Conservation (phyloP, 176 grass and related monocot genomes). For the Paspalum vaginatum region DNA sequence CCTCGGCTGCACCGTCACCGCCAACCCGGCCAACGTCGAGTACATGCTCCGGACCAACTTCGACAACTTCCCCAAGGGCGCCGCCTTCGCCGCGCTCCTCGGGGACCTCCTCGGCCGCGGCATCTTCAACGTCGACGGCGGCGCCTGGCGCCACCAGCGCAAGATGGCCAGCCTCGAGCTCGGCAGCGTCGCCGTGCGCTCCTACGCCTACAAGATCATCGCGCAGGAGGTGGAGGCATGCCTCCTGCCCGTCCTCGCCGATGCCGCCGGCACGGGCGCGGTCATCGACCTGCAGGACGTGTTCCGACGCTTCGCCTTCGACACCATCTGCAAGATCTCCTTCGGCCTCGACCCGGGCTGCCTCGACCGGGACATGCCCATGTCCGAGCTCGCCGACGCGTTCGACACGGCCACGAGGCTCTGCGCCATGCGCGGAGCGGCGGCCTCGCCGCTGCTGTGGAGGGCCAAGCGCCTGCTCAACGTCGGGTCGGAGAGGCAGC, state of each 20-base stretch:
- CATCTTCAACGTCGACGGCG: conserved; percentile 92
- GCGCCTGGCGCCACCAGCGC: conserved; percentile 71
- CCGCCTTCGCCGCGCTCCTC: conserved; percentile 66
- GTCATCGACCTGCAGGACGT: conserved; percentile 79
- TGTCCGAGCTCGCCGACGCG: conserved; percentile 58
- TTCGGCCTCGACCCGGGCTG: conserved; percentile 76
- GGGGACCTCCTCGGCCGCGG: conserved; percentile 78
- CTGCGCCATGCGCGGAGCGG: conserved; percentile 47
- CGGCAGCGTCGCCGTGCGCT: conserved; percentile 66
- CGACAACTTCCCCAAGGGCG: conserved; percentile 87
- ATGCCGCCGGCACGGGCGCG: conserved; percentile 19
- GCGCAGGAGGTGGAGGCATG: conserved; percentile 40
- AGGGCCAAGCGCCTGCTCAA: conserved; percentile 63
- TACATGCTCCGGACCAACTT: conserved; percentile 84
- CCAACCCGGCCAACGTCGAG: conserved; percentile 89
- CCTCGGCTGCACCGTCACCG: conserved; percentile 68
- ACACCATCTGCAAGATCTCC: conserved; percentile 83
- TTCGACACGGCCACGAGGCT: conserved; percentile 66
- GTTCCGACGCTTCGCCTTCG: conserved; percentile 76
- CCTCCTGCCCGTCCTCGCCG: conserved; percentile 57
- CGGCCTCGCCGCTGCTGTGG: conserved; percentile 59
- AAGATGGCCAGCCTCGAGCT: conserved; percentile 95
- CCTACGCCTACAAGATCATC: conserved; percentile 66
- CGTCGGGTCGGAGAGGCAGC: conserved; percentile 69
- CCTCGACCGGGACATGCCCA: conserved; percentile 49